Percentiles rank a stretch among this genome's conserved stretches.
Conservation (phyloP, 192 early-diverging fungal species). For the Coemansia pectinata region DNA sequence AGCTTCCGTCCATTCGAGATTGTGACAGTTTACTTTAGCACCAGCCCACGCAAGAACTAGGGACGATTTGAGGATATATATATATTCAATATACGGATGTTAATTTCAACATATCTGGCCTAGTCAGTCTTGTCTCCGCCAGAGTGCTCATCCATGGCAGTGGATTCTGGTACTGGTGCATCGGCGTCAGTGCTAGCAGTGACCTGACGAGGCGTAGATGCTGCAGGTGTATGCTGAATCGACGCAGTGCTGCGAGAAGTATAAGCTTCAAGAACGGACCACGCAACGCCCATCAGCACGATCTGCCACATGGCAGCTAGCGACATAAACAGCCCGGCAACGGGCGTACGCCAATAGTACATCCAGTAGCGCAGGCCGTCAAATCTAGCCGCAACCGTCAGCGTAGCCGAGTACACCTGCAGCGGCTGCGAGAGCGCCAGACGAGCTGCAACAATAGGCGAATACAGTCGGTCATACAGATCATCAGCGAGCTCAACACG, state of each 20-base stretch:
- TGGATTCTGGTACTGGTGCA: not conserved
- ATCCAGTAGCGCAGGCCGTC: constrained; percentile 72
- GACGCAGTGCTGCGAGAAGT: constrained; percentile 6
- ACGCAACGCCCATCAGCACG: constrained; percentile 36
- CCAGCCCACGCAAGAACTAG: not conserved
- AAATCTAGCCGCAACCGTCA: constrained; percentile 62
- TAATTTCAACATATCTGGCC: not conserved
- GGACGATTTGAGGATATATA: not conserved
- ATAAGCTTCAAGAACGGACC: constrained; percentile 49
- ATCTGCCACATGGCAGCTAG: constrained; percentile 59
- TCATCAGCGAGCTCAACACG: constrained; percentile 56
- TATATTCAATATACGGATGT: too few relatives aligned
- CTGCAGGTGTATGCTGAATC: not conserved
- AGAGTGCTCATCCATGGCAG: not conserved
- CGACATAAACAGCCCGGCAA: constrained; percentile 59
- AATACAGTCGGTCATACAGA: constrained; percentile 53
- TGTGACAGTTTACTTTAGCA: constrained; percentile 20
- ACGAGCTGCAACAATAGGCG: constrained; percentile 54
- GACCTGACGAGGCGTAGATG: not conserved
- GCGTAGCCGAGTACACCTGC: constrained; percentile 56
- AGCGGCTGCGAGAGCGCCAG: constrained; percentile 57
- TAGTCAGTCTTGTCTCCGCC: not conserved
- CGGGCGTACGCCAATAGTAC: constrained; percentile 71
- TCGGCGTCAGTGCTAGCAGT: not conserved
- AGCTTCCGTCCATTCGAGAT: constrained; percentile 43